These are phyloP conservation scores for Talaromyces sp. DNA, from an alignment of 2,329 filamentous ascomycete genomes.

Conservation along the genomic window DNA sequence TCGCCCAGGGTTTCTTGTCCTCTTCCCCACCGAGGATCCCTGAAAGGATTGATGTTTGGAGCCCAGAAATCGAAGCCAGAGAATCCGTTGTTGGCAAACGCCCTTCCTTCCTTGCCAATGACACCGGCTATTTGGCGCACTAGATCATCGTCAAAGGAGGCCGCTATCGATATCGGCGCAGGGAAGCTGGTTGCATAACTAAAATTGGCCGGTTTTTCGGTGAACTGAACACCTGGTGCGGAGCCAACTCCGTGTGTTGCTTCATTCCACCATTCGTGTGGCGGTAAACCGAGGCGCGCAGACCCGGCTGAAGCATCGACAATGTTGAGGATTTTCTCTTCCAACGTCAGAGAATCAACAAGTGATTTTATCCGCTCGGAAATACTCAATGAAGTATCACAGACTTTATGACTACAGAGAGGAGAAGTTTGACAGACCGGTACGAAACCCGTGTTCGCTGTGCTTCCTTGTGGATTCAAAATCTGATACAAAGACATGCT, in stretches of 20 bases:
- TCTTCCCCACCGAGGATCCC: slow-evolving; percentile 59
- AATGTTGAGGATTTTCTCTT: slow-evolving; percentile 6
- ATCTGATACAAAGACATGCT: slow-evolving; percentile 11
- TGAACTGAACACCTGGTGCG: slow-evolving; percentile 50
- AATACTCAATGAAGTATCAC: neutral
- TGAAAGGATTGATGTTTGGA: slow-evolving; percentile 63
- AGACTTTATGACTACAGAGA: slow-evolving; percentile 3
- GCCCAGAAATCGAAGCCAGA: slow-evolving; percentile 53
- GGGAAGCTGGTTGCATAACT: slow-evolving; percentile 62
- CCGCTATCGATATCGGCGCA: slow-evolving; percentile 58
- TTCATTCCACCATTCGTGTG: slow-evolving; percentile 33
- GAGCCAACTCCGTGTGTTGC: slow-evolving; percentile 59
- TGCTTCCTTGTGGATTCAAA: neutral
- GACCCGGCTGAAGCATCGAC: neutral
- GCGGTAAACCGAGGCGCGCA: neutral
- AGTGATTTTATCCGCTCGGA: neutral
- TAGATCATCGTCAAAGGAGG: slow-evolving; percentile 61
- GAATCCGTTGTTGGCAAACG: slow-evolving; percentile 57
- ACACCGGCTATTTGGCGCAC: slow-evolving; percentile 53
- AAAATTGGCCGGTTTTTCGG: slow-evolving; percentile 48
- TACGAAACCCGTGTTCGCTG: neutral
- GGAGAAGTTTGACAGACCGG: neutral
- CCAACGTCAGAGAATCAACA: slow-evolving; percentile 2
- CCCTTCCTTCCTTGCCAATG: slow-evolving; percentile 55
- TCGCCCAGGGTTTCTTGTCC: slow-evolving; percentile 58